These are phyloP conservation scores for Leishmania mexicana DNA, from an alignment of 208 protist genomes.

Conservation along the genomic window DNA sequence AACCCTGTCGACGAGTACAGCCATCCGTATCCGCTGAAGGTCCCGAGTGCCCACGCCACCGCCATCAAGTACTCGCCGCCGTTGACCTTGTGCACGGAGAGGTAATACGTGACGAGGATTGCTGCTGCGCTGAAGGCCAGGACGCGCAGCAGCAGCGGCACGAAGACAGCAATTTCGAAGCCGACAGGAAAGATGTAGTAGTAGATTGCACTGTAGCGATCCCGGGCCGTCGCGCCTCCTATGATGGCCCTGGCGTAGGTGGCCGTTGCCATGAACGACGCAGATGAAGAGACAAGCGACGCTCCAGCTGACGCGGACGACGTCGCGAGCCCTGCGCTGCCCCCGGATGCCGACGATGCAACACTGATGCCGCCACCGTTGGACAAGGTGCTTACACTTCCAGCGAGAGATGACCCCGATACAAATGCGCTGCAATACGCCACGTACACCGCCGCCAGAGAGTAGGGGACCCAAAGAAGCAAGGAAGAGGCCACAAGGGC, in stretches of 20 bases:
- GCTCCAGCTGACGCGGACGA: not conserved
- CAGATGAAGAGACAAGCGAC: not conserved
- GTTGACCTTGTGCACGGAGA: constrained; percentile 47
- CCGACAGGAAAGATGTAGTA: constrained; percentile 53
- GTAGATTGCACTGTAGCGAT: constrained; percentile 36
- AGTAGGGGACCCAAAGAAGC: constrained; percentile 76
- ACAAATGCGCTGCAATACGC: constrained; percentile 63
- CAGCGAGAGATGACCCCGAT: constrained; percentile 13
- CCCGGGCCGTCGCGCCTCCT: not conserved
- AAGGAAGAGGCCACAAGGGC: constrained; percentile 46
- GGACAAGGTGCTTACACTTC: not conserved
- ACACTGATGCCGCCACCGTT: not conserved
- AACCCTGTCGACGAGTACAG: constrained; percentile 32
- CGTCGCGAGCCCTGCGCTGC: constrained; percentile 6
- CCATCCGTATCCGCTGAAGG: constrained; percentile 67
- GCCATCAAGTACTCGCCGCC: constrained; percentile 73
- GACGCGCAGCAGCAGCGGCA: constrained; percentile 51
- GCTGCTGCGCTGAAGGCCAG: constrained; percentile 43
- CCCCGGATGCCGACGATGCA: not conserved
- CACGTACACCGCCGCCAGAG: constrained; percentile 60
- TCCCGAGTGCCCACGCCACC: constrained; percentile 68
- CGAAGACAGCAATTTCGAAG: constrained; percentile 53
- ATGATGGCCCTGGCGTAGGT: not conserved
- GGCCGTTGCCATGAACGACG: not conserved
- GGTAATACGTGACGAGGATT: constrained; percentile 48